phyloP scores from a whole-genome alignment of 805 yeast species.

The Maudiozyma barnettii region DNA sequence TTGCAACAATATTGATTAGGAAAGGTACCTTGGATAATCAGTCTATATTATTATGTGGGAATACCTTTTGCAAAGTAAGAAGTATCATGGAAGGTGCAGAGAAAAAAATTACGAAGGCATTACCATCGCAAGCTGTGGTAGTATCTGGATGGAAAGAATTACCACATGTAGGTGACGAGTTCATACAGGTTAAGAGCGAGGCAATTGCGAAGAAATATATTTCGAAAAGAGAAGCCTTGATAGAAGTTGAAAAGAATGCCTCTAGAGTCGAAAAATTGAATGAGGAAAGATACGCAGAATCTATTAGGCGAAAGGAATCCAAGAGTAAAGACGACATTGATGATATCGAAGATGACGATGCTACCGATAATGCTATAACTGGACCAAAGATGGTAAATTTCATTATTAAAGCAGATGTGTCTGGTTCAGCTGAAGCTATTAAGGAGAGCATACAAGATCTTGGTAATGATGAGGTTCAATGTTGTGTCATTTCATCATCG shows the following conservation, averaged over 20 bases:
- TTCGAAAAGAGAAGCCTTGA: slow-evolving; percentile 53
- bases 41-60: slow-evolving; percentile 72
- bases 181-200: slow-evolving; percentile 69
- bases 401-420: slow-evolving; percentile 82
- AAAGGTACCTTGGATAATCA: slow-evolving; percentile 72
- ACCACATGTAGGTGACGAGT: slow-evolving; percentile 85
- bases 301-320: slow-evolving; percentile 11
- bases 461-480: slow-evolving; percentile 80
- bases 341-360: slow-evolving; percentile 27
- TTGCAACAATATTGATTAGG: slow-evolving; percentile 75
- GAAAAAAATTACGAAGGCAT: slow-evolving; percentile 50
- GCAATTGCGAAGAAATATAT: slow-evolving; percentile 66
- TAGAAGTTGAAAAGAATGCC: slow-evolving; percentile 47
- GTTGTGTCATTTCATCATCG: slow-evolving; percentile 58
- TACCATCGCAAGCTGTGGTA: slow-evolving; percentile 86
- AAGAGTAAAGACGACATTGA: slow-evolving; percentile 46
- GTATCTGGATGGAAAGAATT: slow-evolving; percentile 89
- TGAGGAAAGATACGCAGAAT: slow-evolving; percentile 46
- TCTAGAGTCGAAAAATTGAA: slow-evolving; percentile 64
- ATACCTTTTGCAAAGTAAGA: slow-evolving; percentile 75
- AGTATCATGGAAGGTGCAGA: slow-evolving; percentile 70
- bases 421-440: slow-evolving; percentile 92
- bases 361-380: slow-evolving; percentile 20
- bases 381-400: slow-evolving; percentile 38
- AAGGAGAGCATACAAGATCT: slow-evolving; percentile 66